Conservation (phyloP, 2,329 filamentous ascomycete species). For the Aspergillus sp. region DNA sequence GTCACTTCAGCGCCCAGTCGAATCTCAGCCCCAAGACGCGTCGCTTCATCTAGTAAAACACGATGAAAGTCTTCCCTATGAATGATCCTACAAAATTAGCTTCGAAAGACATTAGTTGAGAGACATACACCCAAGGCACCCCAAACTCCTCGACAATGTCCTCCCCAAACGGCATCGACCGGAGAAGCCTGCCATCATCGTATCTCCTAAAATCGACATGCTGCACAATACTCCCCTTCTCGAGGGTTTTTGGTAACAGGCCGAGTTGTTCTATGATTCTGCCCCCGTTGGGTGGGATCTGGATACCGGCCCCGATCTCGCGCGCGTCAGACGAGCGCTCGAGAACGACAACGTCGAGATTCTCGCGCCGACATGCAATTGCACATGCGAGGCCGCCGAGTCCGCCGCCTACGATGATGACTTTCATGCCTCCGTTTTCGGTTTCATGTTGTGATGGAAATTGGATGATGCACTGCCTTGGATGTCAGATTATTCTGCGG, state of each 20-base stretch:
- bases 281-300: conserved; percentile 29
- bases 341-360: conserved; percentile 19
- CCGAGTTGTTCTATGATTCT: conserved; percentile 19
- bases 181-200: conserved; percentile 18
- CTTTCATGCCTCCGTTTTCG: conserved; percentile 5
- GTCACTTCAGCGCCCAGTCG: conserved; percentile 7
- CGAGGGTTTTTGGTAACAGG: conserved; percentile 14
- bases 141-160: conserved; percentile 22
- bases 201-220: conserved; percentile 22
- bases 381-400: conserved; percentile 26
- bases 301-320: conserved; percentile 28
- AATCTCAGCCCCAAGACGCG: conserved; percentile 13
- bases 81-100: conserved; percentile 16
- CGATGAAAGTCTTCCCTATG: conserved; percentile 22
- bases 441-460: not conserved
- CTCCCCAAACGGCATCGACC: conserved; percentile 22
- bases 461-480: no score
- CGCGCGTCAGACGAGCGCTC: conserved; percentile 17
- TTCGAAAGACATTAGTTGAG: no score
- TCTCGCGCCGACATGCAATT: conserved; percentile 23
- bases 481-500: not conserved
- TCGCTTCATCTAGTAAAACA: conserved; percentile 18
- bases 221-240: conserved; percentile 10
- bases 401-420: conserved; percentile 22
- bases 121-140: conserved; percentile 25